Evolutionary conservation across 2,329 filamentous ascomycete species (phyloP).

Genomic region (Harringtonia aguacate): DNA sequence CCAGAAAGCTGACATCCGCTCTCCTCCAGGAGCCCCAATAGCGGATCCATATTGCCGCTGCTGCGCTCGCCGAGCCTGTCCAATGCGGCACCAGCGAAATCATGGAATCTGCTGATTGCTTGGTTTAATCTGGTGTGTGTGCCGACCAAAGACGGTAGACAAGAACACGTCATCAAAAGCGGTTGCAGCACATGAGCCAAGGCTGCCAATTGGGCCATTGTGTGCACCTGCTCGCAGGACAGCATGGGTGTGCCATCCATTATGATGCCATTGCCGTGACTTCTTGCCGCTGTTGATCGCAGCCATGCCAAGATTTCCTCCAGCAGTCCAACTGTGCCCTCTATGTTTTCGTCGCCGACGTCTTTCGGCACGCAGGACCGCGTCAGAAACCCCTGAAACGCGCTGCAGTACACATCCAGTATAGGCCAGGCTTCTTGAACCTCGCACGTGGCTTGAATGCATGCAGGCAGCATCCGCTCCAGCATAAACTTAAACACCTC

Average conservation of each 20-base stretch:
- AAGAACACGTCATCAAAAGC: slow-evolving; percentile 9
- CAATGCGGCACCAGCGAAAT: not conserved
- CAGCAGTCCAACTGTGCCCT: slow-evolving; percentile 22
- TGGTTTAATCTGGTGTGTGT: not conserved
- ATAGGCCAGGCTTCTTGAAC: slow-evolving; percentile 32
- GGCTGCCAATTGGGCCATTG: slow-evolving; percentile 13
- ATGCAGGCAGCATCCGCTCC: slow-evolving; percentile 42
- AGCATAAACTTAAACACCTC: slow-evolving; percentile 37
- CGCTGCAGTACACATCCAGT: slow-evolving; percentile 37
- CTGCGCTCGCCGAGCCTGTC: not conserved
- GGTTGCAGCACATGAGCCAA: slow-evolving; percentile 12
- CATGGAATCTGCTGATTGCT: not conserved
- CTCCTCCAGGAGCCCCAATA: too few relatives aligned
- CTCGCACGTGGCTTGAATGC: slow-evolving; percentile 27
- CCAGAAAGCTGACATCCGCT: too few relatives aligned
- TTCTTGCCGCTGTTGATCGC: slow-evolving; percentile 1
- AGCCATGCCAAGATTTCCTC: slow-evolving; percentile 16
- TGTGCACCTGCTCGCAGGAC: slow-evolving; percentile 14
- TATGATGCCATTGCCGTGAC: not conserved
- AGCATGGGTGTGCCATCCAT: not conserved
- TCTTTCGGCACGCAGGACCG: slow-evolving; percentile 24
- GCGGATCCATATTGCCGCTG: not conserved
- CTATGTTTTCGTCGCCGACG: slow-evolving; percentile 22
- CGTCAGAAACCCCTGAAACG: slow-evolving; percentile 26
- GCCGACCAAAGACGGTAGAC: not conserved